These are phyloP conservation scores for Aspergillus sojae DNA, from an alignment of 2,329 filamentous ascomycete species.

Conservation along the genomic window DNA sequence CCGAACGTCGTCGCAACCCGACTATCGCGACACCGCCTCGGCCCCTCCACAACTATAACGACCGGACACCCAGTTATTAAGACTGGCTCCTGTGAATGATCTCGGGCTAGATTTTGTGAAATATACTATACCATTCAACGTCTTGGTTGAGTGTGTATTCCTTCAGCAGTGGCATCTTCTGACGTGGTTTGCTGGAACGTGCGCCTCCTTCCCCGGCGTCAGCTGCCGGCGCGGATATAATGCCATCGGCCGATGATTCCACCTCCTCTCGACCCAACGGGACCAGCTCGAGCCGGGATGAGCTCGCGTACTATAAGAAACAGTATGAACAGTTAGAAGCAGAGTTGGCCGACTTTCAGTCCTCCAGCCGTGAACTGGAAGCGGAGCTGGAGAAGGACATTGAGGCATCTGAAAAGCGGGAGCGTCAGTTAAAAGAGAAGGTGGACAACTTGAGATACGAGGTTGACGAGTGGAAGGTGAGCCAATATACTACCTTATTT, in stretches of 20 bases:
- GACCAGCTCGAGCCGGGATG: constrained; percentile 62
- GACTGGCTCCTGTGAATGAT: constrained; percentile 17
- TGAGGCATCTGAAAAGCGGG: constrained; percentile 90
- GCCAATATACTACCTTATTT: not conserved
- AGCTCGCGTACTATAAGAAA: constrained; percentile 89
- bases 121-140: not conserved
- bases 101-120: constrained; percentile 2
- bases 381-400: constrained; percentile 94
- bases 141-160: constrained; percentile 11
- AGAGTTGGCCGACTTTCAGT: constrained; percentile 90
- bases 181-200: constrained; percentile 24
- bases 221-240: constrained; percentile 31
- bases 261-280: constrained; percentile 43
- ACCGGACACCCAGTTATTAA: constrained; percentile 20
- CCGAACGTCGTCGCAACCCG: constrained; percentile 21
- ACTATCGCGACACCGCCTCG: constrained; percentile 41
- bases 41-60: constrained; percentile 27
- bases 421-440: constrained; percentile 82
- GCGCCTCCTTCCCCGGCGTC: constrained; percentile 20
- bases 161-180: constrained; percentile 12
- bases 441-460: constrained; percentile 83
- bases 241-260: constrained; percentile 41
- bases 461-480: constrained; percentile 97
- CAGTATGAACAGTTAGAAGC: constrained; percentile 92
- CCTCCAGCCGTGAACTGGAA: constrained; percentile 91